phyloP scores from a whole-genome alignment of 495 filamentous ascomycete genomes.

The Talaromyces wortmannii region DNA sequence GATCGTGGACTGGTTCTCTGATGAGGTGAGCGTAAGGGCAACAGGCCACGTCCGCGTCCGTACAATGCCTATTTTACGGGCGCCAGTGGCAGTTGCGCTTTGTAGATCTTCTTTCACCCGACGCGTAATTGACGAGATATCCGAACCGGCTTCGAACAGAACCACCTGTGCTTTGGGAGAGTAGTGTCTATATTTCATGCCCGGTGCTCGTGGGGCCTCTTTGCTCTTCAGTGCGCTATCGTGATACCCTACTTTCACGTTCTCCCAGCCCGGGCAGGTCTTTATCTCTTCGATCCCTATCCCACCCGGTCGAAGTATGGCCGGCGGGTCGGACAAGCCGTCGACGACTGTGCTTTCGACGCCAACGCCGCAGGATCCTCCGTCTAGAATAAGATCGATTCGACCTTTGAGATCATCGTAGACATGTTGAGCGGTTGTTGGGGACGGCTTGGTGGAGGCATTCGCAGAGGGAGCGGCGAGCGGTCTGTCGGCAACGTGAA shows the following conservation, averaged over 20 bases:
- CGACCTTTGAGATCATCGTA: slow-evolving; percentile 72
- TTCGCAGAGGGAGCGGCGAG: slow-evolving; percentile 95
- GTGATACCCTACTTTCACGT: slow-evolving; percentile 65
- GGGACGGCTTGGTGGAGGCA: slow-evolving; percentile 83
- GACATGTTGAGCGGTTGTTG: slow-evolving; percentile 86
- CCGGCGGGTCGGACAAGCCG: slow-evolving; percentile 71
- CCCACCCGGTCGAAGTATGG: slow-evolving; percentile 81
- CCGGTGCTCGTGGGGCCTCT: slow-evolving; percentile 70
- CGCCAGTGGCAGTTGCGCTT: slow-evolving; percentile 23
- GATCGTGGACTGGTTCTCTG: neutral
- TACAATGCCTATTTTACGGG: slow-evolving; percentile 39
- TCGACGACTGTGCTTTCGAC: slow-evolving; percentile 98
- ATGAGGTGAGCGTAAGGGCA: slow-evolving; percentile 21
- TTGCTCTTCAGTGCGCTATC: slow-evolving; percentile 44
- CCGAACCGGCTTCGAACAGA: slow-evolving; percentile 58
- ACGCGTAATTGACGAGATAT: slow-evolving; percentile 19
- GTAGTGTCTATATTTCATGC: slow-evolving; percentile 99
- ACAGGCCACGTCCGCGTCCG: slow-evolving; percentile 37
- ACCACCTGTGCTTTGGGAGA: slow-evolving; percentile 84
- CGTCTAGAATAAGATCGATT: slow-evolving; percentile 88
- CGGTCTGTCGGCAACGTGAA: slow-evolving; percentile 65
- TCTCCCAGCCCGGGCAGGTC: slow-evolving; percentile 71
- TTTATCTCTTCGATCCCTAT: slow-evolving; percentile 80
- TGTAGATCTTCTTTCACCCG: slow-evolving; percentile 29
- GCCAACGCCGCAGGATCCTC: slow-evolving; percentile 76